Evolutionary conservation across 1,139 yeast genomes (phyloP).

Genomic region (Groenewaldozyma auringiensis): DNA sequence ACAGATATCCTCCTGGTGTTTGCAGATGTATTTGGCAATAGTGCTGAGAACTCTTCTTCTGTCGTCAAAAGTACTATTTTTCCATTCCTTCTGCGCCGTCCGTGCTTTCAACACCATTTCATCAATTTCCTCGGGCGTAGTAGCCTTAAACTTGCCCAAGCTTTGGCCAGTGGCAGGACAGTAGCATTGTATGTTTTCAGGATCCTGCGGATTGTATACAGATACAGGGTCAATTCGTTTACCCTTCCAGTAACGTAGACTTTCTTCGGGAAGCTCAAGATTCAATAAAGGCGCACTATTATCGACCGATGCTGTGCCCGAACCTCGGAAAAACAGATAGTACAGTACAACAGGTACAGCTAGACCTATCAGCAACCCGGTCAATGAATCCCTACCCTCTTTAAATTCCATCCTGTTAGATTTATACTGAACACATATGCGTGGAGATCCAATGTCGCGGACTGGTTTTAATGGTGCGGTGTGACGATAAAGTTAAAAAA

Average conservation of each 20-base stretch:
- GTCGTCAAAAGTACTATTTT: constrained; percentile 39
- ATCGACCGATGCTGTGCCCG: background rate
- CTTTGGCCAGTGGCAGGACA: constrained; percentile 96
- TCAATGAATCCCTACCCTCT: constrained; percentile 4
- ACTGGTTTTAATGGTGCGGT: too few relatives aligned
- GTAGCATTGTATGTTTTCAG: constrained; percentile 65
- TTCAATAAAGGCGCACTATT: background rate
- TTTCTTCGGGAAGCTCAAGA: constrained; percentile 57
- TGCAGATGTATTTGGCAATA: constrained; percentile 59
- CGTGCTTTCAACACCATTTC: constrained; percentile 53
- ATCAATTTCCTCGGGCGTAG: constrained; percentile 63
- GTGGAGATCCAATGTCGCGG: too few relatives aligned
- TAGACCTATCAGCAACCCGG: background rate
- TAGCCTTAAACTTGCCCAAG: constrained; percentile 62
- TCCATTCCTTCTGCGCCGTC: constrained; percentile 42
- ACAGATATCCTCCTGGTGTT: constrained; percentile 80
- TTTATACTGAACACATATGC: too few relatives aligned
- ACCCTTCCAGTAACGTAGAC: constrained; percentile 90
- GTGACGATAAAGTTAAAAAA: too few relatives aligned
- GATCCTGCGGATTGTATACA: constrained; percentile 48
- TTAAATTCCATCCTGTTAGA: constrained; percentile 4
- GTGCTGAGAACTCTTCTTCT: constrained; percentile 67
- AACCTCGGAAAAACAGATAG: background rate
- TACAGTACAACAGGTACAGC: background rate
- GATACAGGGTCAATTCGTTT: constrained; percentile 59